These are phyloP conservation scores for Syncephalastrum racemosum DNA, from an alignment of 371 early-diverging fungal species.

Conservation along the genomic window DNA sequence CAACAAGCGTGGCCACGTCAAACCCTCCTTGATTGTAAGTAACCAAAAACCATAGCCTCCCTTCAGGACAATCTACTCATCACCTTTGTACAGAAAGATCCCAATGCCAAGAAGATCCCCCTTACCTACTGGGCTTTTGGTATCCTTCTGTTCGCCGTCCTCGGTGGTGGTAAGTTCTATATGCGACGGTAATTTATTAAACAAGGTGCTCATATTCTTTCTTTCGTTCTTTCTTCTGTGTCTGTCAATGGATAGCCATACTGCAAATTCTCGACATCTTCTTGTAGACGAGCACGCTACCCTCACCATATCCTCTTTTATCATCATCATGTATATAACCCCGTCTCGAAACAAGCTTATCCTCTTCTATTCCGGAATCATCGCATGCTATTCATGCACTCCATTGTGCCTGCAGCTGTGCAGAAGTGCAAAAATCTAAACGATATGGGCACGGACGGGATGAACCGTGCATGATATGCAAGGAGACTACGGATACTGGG, in stretches of 20 bases:
- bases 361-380: no score
- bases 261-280: slow-evolving; percentile 20
- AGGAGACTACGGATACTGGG: no score
- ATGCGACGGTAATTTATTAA: background rate
- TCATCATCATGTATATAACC: no score
- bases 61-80: background rate
- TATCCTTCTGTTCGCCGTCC: slow-evolving; percentile 17
- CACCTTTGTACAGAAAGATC: slow-evolving; percentile 20
- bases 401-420: no score
- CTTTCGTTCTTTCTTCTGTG: slow-evolving; percentile 1
- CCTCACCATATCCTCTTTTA: no score
- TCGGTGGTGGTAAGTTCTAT: slow-evolving; percentile 23
- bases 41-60: background rate
- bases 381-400: no score
- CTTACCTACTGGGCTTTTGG: slow-evolving; percentile 22
- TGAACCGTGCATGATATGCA: no score
- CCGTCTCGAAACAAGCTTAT: no score
- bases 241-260: slow-evolving; percentile 16
- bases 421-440: no score
- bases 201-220: background rate
- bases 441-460: no score
- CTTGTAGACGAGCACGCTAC: background rate
- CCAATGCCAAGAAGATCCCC: slow-evolving; percentile 14
- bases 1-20: slow-evolving; percentile 41
- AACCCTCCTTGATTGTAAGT: slow-evolving; percentile 22